Conservation (phyloP, 192 early-diverging fungal species). For the Geranomyces variabilis region DNA sequence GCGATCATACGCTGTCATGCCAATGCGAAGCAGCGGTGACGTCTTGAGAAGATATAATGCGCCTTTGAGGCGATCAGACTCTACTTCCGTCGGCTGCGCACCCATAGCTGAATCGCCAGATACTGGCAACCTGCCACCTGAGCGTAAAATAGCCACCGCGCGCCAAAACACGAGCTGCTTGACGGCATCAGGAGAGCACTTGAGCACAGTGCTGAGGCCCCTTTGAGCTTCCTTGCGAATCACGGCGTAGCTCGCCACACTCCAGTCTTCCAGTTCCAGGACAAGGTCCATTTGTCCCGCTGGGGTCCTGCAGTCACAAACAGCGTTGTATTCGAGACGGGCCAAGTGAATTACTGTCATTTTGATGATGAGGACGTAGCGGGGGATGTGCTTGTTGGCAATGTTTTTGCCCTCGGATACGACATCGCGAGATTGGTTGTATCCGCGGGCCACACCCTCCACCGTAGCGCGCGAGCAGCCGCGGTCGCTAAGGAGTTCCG, state of each 20-base stretch:
- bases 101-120: background rate
- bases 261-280: constrained; percentile 58
- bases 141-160: background rate
- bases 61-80: constrained; percentile 67
- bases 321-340: constrained; percentile 61
- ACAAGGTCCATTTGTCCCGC: constrained; percentile 58
- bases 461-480: constrained; percentile 45
- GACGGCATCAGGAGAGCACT: background rate
- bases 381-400: constrained; percentile 44
- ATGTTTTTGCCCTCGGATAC: constrained; percentile 41
- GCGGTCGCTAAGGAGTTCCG: constrained; percentile 56
- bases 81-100: constrained; percentile 38
- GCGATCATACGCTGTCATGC: constrained; percentile 62
- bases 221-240: constrained; percentile 42
- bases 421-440: constrained; percentile 12
- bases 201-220: constrained; percentile 14
- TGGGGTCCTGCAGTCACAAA: constrained; percentile 46
- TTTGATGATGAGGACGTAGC: constrained; percentile 56
- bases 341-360: constrained; percentile 56
- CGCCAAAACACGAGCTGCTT: constrained; percentile 17
- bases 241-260: constrained; percentile 44
- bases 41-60: constrained; percentile 67
- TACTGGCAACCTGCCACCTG: background rate
- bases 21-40: constrained; percentile 51
- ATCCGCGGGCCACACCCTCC: constrained; percentile 8